A percentile compares a stretch with the other conserved stretches of the same genome.
Conservation (phyloP, 139 green algal species). For the Auxenochlorella pyrenoidosa region DNA sequence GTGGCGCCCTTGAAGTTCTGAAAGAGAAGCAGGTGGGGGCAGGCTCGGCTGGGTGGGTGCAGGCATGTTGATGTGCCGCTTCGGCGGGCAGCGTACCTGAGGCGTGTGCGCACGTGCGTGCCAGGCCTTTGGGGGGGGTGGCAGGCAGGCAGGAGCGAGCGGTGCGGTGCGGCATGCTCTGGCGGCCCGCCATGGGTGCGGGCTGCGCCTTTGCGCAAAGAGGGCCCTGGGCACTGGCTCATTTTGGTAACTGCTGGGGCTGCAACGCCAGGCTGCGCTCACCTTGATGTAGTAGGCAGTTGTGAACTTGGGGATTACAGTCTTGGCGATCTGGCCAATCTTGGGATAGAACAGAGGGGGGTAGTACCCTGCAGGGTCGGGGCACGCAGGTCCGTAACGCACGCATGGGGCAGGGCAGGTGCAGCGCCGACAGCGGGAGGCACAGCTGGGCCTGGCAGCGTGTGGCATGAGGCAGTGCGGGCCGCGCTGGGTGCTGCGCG, state of each 20-base stretch:
- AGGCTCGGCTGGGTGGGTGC: not conserved
- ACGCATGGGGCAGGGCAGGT: not conserved
- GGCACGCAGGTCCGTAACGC: not conserved
- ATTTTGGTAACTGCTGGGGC: not conserved
- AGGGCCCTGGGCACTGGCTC: too few relatives aligned
- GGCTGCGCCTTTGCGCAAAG: not conserved
- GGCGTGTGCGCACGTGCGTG: too few relatives aligned
- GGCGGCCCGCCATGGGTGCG: too few relatives aligned
- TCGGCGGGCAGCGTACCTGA: too few relatives aligned
- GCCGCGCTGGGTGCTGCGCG: too few relatives aligned
- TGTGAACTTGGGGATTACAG: constrained; percentile 12
- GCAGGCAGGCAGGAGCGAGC: too few relatives aligned
- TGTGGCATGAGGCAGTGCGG: too few relatives aligned
- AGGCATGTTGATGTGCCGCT: too few relatives aligned
- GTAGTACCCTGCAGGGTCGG: constrained; percentile 71
- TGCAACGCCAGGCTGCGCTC: not conserved
- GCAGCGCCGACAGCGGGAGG: not conserved
- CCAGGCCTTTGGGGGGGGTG: too few relatives aligned
- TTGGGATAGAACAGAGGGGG: constrained; percentile 86
- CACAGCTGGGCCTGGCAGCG: not conserved
- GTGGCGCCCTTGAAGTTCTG: constrained; percentile 34
- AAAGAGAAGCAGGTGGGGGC: not conserved
- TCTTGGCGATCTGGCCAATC: constrained; percentile 53
- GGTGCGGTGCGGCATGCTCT: too few relatives aligned
- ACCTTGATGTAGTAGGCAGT: constrained; percentile 11